A percentile compares a stretch with the other conserved stretches of the same genome.
These are phyloP conservation scores for Raphanus hybrid DNA, from an alignment of 441 rosid genomes.

Conservation along the genomic window DNA sequence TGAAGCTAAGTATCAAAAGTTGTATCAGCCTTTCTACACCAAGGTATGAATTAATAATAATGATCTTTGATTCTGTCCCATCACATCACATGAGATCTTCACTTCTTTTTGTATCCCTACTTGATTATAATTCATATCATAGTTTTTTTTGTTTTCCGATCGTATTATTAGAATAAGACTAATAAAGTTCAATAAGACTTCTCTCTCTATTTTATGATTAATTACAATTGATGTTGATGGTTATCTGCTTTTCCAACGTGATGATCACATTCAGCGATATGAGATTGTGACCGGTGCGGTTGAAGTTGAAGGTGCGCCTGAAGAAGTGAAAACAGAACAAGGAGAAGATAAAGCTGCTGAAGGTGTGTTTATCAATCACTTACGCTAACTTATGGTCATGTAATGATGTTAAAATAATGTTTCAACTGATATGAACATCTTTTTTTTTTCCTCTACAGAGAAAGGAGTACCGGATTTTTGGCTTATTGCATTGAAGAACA, in stretches of 20 bases:
- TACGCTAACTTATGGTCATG: not conserved
- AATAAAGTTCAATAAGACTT: not conserved
- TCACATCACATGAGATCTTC: not conserved
- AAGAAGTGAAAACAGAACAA: not conserved
- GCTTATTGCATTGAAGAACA: constrained; percentile 84
- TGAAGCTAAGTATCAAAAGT: not conserved
- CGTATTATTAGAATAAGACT: not conserved
- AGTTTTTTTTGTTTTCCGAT: too few relatives aligned
- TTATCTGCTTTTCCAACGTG: not conserved
- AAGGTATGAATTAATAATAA: not conserved
- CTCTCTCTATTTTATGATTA: not conserved
- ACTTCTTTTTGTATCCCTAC: too few relatives aligned
- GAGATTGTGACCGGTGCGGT: not conserved
- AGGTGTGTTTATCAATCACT: not conserved
- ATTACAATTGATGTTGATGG: not conserved
- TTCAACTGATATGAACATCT: not conserved
- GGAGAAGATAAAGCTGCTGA: constrained; percentile 2
- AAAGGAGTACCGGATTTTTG: constrained; percentile 96
- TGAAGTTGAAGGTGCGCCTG: not conserved
- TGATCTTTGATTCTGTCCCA: not conserved
- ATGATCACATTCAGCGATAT: not conserved
- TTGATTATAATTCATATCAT: too few relatives aligned
- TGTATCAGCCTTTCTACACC: constrained; percentile 6
- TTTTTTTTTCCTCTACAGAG: constrained; percentile 48
- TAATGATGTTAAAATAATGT: not conserved